Conservation (phyloP, 2,329 filamentous ascomycete genomes). For the Exophiala spinifera region DNA sequence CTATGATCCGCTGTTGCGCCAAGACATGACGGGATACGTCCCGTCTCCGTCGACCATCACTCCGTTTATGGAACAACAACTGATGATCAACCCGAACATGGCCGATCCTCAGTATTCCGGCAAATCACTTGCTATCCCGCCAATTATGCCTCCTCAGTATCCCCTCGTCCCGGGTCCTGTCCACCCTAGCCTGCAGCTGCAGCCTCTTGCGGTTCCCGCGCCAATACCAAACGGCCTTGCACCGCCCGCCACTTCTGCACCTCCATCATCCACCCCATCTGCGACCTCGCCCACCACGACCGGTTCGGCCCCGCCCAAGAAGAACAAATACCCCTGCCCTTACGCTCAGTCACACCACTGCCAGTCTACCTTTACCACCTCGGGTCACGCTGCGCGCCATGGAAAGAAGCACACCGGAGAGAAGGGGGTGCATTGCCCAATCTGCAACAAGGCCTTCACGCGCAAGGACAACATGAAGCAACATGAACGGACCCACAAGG, state of each 20-base stretch:
- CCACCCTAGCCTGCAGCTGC: constrained; percentile 12
- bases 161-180: constrained; percentile 14
- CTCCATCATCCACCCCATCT: constrained; percentile 8
- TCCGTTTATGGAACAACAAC: constrained; percentile 28
- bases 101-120: constrained; percentile 14
- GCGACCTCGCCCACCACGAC: constrained; percentile 16
- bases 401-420: constrained; percentile 68
- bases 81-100: constrained; percentile 24
- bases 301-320: constrained; percentile 34
- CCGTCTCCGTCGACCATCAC: constrained; percentile 29
- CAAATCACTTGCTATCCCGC: constrained; percentile 8
- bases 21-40: constrained; percentile 25
- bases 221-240: constrained; percentile 5
- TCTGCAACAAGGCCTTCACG: constrained; percentile 66
- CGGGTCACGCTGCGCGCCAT: constrained; percentile 64
- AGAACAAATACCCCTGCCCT: constrained; percentile 65
- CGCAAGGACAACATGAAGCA: constrained; percentile 70
- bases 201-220: constrained; percentile 4
- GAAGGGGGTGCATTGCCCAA: constrained; percentile 65
- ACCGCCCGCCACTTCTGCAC: constrained; percentile 6
- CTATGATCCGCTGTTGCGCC: constrained; percentile 28
- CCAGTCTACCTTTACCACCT: constrained; percentile 63
- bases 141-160: constrained; percentile 17
- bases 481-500: constrained; percentile 60
- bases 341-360: constrained; percentile 59